A percentile compares a stretch with the other conserved stretches of the same genome.
Evolutionary conservation across 306 rosid species (phyloP).

Genomic region (Adenanthera pavonina): DNA sequence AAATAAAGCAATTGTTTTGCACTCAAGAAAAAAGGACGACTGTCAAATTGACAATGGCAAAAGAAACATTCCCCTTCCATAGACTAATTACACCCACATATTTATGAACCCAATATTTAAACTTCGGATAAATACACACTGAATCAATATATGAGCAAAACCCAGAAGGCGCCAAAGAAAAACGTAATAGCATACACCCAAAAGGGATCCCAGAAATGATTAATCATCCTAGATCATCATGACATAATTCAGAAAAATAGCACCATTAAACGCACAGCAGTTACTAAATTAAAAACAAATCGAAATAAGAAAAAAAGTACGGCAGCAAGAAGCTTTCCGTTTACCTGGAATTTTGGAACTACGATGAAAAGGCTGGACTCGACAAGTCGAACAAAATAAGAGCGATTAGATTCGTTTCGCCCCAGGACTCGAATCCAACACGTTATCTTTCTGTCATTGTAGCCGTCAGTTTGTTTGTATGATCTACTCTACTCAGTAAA

Average conservation of each 20-base stretch:
- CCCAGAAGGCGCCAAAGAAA: constrained; percentile 7
- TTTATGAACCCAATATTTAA: not conserved
- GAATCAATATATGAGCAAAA: not conserved
- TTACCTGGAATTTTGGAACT: not conserved
- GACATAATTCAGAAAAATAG: not conserved
- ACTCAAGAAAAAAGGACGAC: not conserved
- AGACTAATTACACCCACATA: not conserved
- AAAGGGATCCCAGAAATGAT: not conserved
- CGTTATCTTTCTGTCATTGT: not conserved
- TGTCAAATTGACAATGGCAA: not conserved
- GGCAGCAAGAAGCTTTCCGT: not conserved
- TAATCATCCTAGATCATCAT: not conserved
- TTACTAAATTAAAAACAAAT: not conserved
- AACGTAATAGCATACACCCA: not conserved
- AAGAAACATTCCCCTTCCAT: not conserved
- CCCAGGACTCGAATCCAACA: not conserved
- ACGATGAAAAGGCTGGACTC: not conserved
- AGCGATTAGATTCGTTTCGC: not conserved
- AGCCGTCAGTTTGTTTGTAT: not conserved
- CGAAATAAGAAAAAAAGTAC: not conserved
- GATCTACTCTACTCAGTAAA: not conserved
- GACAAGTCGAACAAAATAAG: not conserved
- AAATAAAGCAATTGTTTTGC: not conserved
- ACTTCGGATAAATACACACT: not conserved
- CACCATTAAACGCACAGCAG: not conserved